Evolutionary conservation across 2,329 filamentous ascomycete genomes (phyloP).

Genomic region (Ramularia endophylla): DNA sequence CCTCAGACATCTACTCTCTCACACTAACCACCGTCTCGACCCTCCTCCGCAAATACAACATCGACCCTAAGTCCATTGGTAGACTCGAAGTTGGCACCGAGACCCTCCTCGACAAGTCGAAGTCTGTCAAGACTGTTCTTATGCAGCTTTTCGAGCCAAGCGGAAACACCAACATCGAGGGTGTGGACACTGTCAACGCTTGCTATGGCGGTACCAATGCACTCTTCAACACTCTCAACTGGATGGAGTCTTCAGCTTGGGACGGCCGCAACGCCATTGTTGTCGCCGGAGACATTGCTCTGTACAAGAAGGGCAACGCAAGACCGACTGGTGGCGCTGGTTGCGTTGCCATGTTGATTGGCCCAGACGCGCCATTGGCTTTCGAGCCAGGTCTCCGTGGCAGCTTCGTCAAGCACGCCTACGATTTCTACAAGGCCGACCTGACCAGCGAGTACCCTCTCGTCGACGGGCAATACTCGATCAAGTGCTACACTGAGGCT

Average conservation of each 20-base stretch:
- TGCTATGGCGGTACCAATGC: slow-evolving; percentile 52
- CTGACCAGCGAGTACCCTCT: slow-evolving; percentile 49
- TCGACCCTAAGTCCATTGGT: slow-evolving; percentile 47
- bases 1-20: slow-evolving; percentile 48
- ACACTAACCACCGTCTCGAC: slow-evolving; percentile 47
- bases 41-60: slow-evolving; percentile 48
- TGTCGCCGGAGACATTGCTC: slow-evolving; percentile 48
- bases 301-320: slow-evolving; percentile 50
- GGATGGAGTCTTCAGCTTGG: slow-evolving; percentile 50
- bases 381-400: slow-evolving; percentile 47
- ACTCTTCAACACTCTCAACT: slow-evolving; percentile 50
- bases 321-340: slow-evolving; percentile 49
- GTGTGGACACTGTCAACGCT: slow-evolving; percentile 49
- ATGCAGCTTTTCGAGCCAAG: slow-evolving; percentile 48
- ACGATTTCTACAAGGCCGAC: slow-evolving; percentile 53
- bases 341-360: slow-evolving; percentile 49
- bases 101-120: slow-evolving; percentile 51
- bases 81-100: slow-evolving; percentile 50
- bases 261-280: slow-evolving; percentile 49
- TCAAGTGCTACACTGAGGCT: slow-evolving; percentile 49
- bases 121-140: slow-evolving; percentile 50
- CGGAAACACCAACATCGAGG: slow-evolving; percentile 51
- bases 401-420: slow-evolving; percentile 47
- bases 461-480: slow-evolving; percentile 49
- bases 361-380: slow-evolving; percentile 45